phyloP scores from a whole-genome alignment of 768 basidiomycete species.

The Boletus sp. region DNA sequence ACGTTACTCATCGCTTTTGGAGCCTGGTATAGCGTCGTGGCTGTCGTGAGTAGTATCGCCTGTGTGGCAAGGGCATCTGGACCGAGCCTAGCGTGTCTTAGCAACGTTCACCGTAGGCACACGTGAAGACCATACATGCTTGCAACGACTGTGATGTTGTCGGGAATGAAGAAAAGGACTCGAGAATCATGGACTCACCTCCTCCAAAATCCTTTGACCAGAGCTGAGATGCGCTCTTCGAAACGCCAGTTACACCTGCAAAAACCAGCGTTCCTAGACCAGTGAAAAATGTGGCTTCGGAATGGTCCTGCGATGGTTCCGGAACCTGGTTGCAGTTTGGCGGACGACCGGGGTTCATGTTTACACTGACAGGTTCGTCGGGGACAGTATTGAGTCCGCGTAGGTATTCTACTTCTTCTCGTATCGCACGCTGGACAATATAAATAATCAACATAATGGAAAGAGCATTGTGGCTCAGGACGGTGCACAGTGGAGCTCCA shows the following conservation, averaged over 20 bases:
- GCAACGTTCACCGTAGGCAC: not conserved
- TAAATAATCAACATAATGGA: constrained; percentile 19
- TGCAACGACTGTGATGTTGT: constrained; percentile 16
- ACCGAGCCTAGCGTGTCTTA: constrained; percentile 16
- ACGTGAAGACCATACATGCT: constrained; percentile 19
- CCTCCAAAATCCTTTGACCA: constrained; percentile 31
- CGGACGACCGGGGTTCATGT: not conserved
- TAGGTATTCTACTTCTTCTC: constrained; percentile 17
- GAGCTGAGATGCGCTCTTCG: constrained; percentile 25
- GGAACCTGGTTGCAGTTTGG: not conserved
- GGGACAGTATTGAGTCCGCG: constrained; percentile 4
- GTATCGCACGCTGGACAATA: constrained; percentile 20
- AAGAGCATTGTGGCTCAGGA: constrained; percentile 26
- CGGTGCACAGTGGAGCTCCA: constrained; percentile 26
- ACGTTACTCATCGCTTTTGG: constrained; percentile 18
- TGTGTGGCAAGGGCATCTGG: constrained; percentile 25
- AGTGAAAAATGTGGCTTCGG: constrained; percentile 6
- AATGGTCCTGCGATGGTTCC: not conserved
- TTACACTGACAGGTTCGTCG: constrained; percentile 4
- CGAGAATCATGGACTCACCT: constrained; percentile 8
- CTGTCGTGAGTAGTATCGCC: constrained; percentile 23
- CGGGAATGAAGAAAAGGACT: not conserved
- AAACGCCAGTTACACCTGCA: constrained; percentile 20
- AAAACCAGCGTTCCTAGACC: constrained; percentile 15
- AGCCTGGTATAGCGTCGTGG: constrained; percentile 22